phyloP scores from a whole-genome alignment of 768 basidiomycete species.

The Russula sp. region DNA sequence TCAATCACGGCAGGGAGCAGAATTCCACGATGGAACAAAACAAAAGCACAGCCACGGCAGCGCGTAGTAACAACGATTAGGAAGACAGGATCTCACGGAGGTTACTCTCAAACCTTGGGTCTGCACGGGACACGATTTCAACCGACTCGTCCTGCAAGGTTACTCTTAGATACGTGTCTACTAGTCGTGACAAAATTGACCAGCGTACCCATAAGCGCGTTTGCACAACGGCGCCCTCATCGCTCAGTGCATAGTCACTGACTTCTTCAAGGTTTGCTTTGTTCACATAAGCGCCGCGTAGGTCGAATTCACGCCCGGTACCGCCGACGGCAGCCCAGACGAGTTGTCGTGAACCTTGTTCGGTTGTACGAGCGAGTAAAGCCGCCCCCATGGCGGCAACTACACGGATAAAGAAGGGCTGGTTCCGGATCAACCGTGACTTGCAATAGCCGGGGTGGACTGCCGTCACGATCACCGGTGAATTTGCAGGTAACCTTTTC shows the following conservation, averaged over 20 bases:
- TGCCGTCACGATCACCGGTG: constrained; percentile 17
- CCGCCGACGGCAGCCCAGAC: constrained; percentile 19
- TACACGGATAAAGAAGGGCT: not conserved
- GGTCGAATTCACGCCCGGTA: constrained; percentile 7
- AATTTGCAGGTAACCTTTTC: constrained; percentile 17
- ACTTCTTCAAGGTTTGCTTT: constrained; percentile 6
- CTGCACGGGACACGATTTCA: constrained; percentile 10
- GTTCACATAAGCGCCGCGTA: constrained; percentile 9
- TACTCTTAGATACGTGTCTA: not conserved
- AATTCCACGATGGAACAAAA: no score
- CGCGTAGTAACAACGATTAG: not conserved
- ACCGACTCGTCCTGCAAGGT: constrained; percentile 13
- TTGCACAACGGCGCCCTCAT: constrained; percentile 9
- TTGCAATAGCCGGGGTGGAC: constrained; percentile 21
- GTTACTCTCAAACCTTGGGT: constrained; percentile 3
- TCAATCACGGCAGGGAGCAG: no score
- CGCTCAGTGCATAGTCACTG: constrained; percentile 18
- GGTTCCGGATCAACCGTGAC: constrained; percentile 8
- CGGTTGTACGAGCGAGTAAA: constrained; percentile 8
- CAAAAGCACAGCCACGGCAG: not conserved
- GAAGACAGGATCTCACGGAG: constrained; percentile 3
- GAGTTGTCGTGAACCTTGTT: constrained; percentile 16
- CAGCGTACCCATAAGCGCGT: constrained; percentile 14
- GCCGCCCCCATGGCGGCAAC: not conserved
- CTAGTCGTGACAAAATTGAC: not conserved